phyloP scores from a whole-genome alignment of 805 yeast genomes.

The Suhomyces xylopsoci region DNA sequence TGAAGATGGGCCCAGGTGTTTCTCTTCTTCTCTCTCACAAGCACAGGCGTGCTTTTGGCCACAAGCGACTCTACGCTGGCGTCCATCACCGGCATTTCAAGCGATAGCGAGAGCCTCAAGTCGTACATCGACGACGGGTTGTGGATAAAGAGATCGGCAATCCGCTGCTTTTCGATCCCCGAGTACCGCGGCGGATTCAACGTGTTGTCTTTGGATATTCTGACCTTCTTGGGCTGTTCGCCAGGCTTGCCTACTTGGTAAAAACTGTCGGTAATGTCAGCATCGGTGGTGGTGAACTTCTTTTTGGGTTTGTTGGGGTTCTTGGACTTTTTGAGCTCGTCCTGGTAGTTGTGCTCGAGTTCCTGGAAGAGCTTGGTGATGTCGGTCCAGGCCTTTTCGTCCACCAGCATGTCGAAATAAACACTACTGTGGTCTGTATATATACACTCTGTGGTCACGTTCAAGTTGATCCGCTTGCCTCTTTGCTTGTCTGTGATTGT shows the following conservation, averaged over 20 bases:
- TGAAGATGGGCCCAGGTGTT: constrained; percentile 67
- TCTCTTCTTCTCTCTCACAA: constrained; percentile 70
- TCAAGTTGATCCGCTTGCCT: constrained; percentile 61
- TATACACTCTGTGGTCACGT: constrained; percentile 67
- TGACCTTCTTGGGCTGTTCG: constrained; percentile 59
- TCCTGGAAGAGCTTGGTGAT: constrained; percentile 53
- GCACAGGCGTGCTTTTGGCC: constrained; percentile 46
- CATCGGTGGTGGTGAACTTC: constrained; percentile 58
- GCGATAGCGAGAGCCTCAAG: constrained; percentile 66
- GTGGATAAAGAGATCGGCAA: constrained; percentile 69
- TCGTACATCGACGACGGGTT: constrained; percentile 79
- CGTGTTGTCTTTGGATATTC: constrained; percentile 61
- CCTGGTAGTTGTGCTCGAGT: constrained; percentile 49
- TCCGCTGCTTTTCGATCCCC: constrained; percentile 68
- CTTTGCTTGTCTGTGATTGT: constrained; percentile 60
- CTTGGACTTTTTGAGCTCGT: constrained; percentile 25
- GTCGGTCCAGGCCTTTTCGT: constrained; percentile 58
- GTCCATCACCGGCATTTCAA: constrained; percentile 72
- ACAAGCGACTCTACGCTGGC: constrained; percentile 50
- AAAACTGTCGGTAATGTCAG: constrained; percentile 61
- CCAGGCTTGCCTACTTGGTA: constrained; percentile 62
- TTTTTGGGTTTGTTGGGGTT: constrained; percentile 34
- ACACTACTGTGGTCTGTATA: constrained; percentile 55
- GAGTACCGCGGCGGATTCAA: constrained; percentile 65
- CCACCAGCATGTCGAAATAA: constrained; percentile 63